Conservation (phyloP, 192 early-diverging fungal genomes). For the Ambispora gerdemannii region DNA sequence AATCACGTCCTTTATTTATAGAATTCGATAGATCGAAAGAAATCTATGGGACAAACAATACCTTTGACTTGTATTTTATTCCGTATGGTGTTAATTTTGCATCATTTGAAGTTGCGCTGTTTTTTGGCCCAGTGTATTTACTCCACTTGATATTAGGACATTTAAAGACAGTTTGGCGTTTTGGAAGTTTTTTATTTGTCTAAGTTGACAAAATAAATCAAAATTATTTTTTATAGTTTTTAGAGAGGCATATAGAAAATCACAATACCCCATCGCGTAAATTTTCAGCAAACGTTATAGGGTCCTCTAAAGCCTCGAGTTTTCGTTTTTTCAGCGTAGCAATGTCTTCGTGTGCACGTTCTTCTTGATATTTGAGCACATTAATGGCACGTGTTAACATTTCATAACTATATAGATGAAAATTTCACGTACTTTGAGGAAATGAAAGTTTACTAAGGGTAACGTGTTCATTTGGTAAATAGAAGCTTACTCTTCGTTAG, state of each 20-base stretch:
- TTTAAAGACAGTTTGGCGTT: background rate
- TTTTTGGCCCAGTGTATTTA: background rate
- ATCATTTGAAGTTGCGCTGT: background rate
- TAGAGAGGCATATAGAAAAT: background rate
- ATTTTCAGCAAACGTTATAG: slow-evolving; percentile 1
- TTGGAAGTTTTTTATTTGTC: background rate
- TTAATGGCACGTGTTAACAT: background rate
- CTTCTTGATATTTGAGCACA: background rate
- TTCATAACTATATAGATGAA: slow-evolving; percentile 14
- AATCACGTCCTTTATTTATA: too few relatives aligned
- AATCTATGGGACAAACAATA: too few relatives aligned
- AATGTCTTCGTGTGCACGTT: background rate
- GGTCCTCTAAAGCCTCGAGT: background rate
- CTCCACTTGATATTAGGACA: background rate
- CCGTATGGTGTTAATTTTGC: background rate
- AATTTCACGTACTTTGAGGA: too few relatives aligned
- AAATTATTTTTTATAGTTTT: background rate
- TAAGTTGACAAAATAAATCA: background rate
- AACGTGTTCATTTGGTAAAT: too few relatives aligned
- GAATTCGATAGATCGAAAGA: too few relatives aligned
- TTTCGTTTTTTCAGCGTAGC: background rate
- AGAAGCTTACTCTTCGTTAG: too few relatives aligned
- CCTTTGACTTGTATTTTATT: background rate
- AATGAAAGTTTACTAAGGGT: too few relatives aligned
- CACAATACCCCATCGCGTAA: slow-evolving; percentile 2